Conservation (phyloP, 163 green algal species). For the Chlorella variabilis region DNA sequence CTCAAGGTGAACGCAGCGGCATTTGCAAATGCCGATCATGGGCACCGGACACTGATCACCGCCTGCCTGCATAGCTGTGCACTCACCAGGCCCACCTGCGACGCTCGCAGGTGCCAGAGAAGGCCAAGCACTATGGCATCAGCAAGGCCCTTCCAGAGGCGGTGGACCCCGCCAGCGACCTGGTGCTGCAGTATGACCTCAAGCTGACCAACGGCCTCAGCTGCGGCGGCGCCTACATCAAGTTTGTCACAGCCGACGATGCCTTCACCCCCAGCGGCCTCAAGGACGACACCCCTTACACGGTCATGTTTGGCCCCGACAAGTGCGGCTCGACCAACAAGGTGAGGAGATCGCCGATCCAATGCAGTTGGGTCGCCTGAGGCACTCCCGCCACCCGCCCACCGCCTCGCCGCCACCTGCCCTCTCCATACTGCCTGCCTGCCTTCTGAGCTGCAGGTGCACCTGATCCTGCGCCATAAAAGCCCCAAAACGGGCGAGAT, state of each 20-base stretch:
- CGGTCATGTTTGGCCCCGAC: conserved; percentile 97
- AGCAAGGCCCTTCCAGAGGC: conserved; percentile 58
- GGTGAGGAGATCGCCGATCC: conserved; percentile 43
- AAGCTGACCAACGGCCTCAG: conserved; percentile 70
- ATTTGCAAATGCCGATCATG: background rate
- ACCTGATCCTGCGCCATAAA: conserved; percentile 87
- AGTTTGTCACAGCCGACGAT: conserved; percentile 79
- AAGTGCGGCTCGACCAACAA: conserved; percentile 90
- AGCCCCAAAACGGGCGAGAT: conserved; percentile 71
- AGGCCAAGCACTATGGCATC: conserved; percentile 85
- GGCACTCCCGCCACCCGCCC: background rate
- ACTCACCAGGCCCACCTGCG: background rate
- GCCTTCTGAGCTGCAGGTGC: conserved; percentile 59
- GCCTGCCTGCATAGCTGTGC: no score
- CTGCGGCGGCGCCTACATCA: conserved; percentile 94
- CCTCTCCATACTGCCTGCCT: background rate
- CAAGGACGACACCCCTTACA: conserved; percentile 82
- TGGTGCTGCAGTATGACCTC: conserved; percentile 88
- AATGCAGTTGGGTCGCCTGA: no score
- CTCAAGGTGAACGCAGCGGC: background rate
- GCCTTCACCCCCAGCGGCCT: conserved; percentile 71
- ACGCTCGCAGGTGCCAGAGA: conserved; percentile 65
- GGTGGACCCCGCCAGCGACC: conserved; percentile 66
- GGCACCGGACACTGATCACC: background rate
- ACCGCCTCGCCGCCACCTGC: background rate